Evolutionary conservation across 176 grass and related monocot species (phyloP), one percentile per base, ranked within the genome.

Genomic region (Chrysopogon serrulatus): DNA sequence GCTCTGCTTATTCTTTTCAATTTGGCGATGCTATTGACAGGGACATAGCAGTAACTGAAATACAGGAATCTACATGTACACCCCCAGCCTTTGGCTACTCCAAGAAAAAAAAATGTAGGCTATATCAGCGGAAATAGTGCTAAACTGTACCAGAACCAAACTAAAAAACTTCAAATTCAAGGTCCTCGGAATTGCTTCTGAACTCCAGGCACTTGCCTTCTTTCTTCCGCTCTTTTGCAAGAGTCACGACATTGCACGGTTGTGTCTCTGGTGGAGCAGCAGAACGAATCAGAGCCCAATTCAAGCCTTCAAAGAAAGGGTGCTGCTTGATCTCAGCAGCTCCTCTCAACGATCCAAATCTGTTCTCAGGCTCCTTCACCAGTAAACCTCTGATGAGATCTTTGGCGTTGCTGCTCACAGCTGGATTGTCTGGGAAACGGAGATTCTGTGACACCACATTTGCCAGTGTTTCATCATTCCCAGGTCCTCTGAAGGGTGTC

Each of bases 321-420:
- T 93, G 91, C 30, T 90, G 91, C 88, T 93, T 93, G 70, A 93
- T 93, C 83, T 93, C 91, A 79, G 91, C 91, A 70, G 91, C 91
- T 37, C 91, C 91, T 86, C 76, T 83, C 81, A 86, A 31, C 2
- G 91, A 82, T 71, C 91, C 91, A 19, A 93, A 74, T 34, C 91
- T 82, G 71, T 88, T 87, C 85, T 93, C 91, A 41, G 91, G 91
- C 68, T 93, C 91, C 78, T 93, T 93, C 16, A 86, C 88, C 13
- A 93, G 82, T 79, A 93, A 84, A 61, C 88, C 85, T 90, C 68
- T 90, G 51, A 93, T 93, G 60, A 93, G 64, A 47, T 93, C 91
- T 78, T 70, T 93, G 13, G 88, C 88, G 0, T 85, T 87, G 76
- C 74, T 88, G 68, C 91, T 93, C 19, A 90, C 74, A 41, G 75